phyloP scores from a whole-genome alignment of 345 rosid species.

The Clausena lansium region DNA sequence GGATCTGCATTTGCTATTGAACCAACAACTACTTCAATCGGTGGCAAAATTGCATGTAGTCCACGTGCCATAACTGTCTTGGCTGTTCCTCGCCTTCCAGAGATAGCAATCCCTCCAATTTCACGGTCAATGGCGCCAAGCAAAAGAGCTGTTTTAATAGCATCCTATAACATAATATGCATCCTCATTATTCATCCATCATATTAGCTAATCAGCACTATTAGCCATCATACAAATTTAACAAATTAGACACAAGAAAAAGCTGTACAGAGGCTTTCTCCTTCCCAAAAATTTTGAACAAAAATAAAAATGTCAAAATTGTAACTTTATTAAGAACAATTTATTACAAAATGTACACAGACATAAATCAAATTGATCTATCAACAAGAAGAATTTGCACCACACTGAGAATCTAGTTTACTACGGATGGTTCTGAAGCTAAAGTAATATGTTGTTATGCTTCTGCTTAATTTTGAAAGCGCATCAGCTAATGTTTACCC shows the following conservation, averaged over 20 bases:
- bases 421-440: not conserved
- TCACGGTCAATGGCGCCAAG: conserved; percentile 95
- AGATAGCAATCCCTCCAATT: conserved; percentile 89
- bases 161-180: conserved; percentile 51
- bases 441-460: too few relatives aligned
- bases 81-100: conserved; percentile 91
- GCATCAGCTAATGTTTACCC: not conserved
- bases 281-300: not conserved
- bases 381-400: not conserved
- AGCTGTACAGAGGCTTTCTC: not conserved
- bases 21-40: conserved; percentile 85
- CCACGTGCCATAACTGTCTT: conserved; percentile 98
- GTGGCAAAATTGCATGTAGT: conserved; percentile 80
- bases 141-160: conserved; percentile 87
- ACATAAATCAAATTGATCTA: not conserved
- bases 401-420: not conserved
- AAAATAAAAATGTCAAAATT: not conserved
- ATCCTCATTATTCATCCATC: not conserved
- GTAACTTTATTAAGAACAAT: not conserved
- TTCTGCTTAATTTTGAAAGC: not conserved
- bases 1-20: conserved; percentile 91
- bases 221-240: not conserved
- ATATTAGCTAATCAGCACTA: not conserved
- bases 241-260: not conserved
- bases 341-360: not conserved